Evolutionary conservation across 2,329 filamentous ascomycete genomes (phyloP), one percentile per base, ranked within the genome.

Genomic region (Curvularia lunata): DNA sequence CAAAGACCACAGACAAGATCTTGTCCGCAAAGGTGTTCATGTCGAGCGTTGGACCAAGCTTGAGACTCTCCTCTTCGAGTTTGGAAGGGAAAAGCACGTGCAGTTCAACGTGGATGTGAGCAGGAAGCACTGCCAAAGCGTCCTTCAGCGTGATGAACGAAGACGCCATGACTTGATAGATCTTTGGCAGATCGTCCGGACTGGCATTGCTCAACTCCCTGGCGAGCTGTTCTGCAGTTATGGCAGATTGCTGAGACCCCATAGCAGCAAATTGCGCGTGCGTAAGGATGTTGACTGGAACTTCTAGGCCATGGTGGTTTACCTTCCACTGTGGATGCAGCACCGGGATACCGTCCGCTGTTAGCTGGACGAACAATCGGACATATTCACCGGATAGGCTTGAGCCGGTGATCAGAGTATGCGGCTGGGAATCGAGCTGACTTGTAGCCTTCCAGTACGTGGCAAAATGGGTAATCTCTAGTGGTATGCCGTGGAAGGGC

Each of bases 391-490:
- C 95, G 2, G 92, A 96, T 54, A 99, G 78, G 78, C 94, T 98
- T 9, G 94, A 98, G 0, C 94, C 95, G 0, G 94, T 98, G 18
- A 99, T 91, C 23, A 98, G 86, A 23, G 92, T 91, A 71, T 86
- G 95, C 23, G 90, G 89, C 46, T 92, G 91, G 49, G 91, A 88
- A 74, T 97, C 92, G 47, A 95, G 85, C 67, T 97, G 92, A 70
- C 92, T 97, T 1, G 95, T 99, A 0, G 94, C 94, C 78, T 98
- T 99, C 95, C 95, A 99, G 77, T 99, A 99, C 0, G 95, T 98
- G 62, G 96, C 95, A 69, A 98, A 99, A 72, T 98, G 93, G 1
- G 95, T 96, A 59, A 99, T 97, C 76, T 99, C 95, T 21, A 99
- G 82, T 3, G 95, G 92, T 59, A 92, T 90, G 7, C 95, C 94